A percentile compares a stretch with the other conserved stretches of the same genome.
These are phyloP conservation scores for Hyphopichia fennica DNA, from an alignment of 1,139 yeast species.

Conservation along the genomic window DNA sequence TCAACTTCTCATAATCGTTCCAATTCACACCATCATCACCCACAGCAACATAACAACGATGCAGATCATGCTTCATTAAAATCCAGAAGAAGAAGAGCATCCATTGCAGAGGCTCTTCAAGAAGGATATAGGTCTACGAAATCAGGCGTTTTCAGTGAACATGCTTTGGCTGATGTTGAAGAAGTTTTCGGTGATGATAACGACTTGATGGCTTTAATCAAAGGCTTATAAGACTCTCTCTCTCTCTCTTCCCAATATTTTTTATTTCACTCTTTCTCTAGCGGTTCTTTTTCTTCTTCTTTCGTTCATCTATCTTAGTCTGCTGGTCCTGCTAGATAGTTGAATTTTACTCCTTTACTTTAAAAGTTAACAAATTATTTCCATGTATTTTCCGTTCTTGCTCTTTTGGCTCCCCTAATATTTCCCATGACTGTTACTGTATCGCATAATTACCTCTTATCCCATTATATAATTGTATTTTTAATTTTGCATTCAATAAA, in stretches of 20 bases:
- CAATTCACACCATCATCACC: background rate
- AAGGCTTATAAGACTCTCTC: conserved; percentile 25
- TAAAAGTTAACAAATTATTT: no score
- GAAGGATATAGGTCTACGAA: conserved; percentile 74
- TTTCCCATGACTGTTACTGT: no score
- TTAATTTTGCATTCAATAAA: no score
- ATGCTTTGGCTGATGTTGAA: conserved; percentile 69
- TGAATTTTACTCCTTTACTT: background rate
- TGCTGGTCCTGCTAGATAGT: conserved; percentile 1
- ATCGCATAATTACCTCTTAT: no score
- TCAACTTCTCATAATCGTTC: background rate
- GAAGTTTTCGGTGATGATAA: conserved; percentile 52
- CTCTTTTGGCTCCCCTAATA: no score
- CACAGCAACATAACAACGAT: background rate
- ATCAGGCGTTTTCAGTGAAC: conserved; percentile 72
- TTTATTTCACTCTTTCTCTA: background rate
- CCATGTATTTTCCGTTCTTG: background rate
- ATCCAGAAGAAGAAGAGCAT: conserved; percentile 52
- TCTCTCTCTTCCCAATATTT: background rate
- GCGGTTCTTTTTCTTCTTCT: background rate
- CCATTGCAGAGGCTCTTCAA: conserved; percentile 70
- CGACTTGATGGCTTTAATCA: conserved; percentile 47
- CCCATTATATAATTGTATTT: no score
- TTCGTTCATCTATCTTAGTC: background rate
- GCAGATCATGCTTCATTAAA: conserved; percentile 17